Percentiles rank a stretch among this genome's conserved stretches.
Conservation (phyloP, 768 basidiomycete species). For the Mycena rebaudengoi region DNA sequence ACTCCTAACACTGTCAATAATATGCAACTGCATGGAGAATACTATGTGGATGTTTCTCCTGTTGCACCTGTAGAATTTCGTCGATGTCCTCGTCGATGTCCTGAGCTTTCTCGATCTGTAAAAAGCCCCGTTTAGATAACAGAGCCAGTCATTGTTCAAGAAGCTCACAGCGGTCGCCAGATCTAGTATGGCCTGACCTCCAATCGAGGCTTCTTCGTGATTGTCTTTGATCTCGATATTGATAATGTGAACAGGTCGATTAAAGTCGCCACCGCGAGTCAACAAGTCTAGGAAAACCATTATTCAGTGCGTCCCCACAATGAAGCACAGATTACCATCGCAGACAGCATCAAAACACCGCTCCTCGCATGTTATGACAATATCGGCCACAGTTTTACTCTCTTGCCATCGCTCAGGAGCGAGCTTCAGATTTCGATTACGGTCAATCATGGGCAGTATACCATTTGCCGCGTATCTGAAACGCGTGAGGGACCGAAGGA, state of each 20-base stretch:
- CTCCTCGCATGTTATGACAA: conserved; percentile 99
- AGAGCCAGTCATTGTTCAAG: conserved; percentile 18
- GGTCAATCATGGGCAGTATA: conserved; percentile 93
- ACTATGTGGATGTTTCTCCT: conserved; percentile 91
- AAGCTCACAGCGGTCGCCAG: conserved; percentile 84
- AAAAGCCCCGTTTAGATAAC: conserved; percentile 15
- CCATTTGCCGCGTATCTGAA: conserved; percentile 92
- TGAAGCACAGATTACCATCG: conserved; percentile 70
- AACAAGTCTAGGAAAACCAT: conserved; percentile 70
- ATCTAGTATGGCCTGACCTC: conserved; percentile 94
- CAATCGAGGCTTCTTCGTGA: conserved; percentile 96
- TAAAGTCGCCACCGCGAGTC: conserved; percentile 87
- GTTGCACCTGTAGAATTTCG: conserved; percentile 82
- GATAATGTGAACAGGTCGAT: conserved; percentile 93
- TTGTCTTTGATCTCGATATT: conserved; percentile 99
- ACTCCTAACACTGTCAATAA: too few relatives aligned
- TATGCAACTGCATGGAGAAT: conserved; percentile 91
- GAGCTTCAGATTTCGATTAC: conserved; percentile 89
- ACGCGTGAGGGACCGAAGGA: background rate
- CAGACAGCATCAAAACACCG: conserved; percentile 98
- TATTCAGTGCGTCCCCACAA: conserved; percentile 3
- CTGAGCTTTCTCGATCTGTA: conserved; percentile 82
- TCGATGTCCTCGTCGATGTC: conserved; percentile 95
- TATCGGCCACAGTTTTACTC: conserved; percentile 85
- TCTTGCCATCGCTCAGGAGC: conserved; percentile 99